Percentiles rank a stretch among this genome's conserved stretches.
These are phyloP conservation scores for Entophlyctis luteolus DNA, from an alignment of 192 early-diverging fungal genomes.

Conservation along the genomic window DNA sequence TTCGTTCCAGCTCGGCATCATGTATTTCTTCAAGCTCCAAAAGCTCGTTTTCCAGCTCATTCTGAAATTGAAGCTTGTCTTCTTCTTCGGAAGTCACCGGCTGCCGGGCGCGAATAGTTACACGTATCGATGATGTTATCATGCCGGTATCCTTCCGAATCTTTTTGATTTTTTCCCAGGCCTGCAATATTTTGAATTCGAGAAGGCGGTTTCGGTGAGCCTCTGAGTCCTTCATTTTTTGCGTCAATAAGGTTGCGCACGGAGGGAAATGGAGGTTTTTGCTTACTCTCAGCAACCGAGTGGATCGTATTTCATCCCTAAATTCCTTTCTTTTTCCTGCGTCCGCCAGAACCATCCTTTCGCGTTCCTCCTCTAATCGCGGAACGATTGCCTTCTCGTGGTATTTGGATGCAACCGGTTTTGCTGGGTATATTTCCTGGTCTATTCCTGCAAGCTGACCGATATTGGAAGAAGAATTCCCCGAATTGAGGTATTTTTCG, in stretches of 20 bases:
- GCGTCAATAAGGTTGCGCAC: not conserved
- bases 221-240: slow-evolving; percentile 38
- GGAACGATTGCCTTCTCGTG: slow-evolving; percentile 3
- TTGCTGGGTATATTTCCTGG: slow-evolving; percentile 35
- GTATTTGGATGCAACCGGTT: slow-evolving; percentile 18
- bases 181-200: slow-evolving; percentile 46
- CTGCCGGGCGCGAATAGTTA: slow-evolving; percentile 21
- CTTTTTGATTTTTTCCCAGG: slow-evolving; percentile 43
- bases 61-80: not conserved
- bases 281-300: slow-evolving; percentile 34
- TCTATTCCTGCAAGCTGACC: not conserved
- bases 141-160: slow-evolving; percentile 28
- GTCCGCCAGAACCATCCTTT: not conserved
- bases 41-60: slow-evolving; percentile 18
- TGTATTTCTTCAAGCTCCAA: slow-evolving; percentile 26
- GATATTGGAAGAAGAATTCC: not conserved
- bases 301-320: slow-evolving; percentile 35
- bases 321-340: slow-evolving; percentile 13
- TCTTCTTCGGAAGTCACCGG: slow-evolving; percentile 7
- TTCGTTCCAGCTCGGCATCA: slow-evolving; percentile 14
- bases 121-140: slow-evolving; percentile 15
- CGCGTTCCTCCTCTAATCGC: slow-evolving; percentile 3
- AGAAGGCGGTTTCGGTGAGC: slow-evolving; percentile 41
- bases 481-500: not conserved
- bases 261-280: not conserved